These are phyloP conservation scores for Xerocomus potaroensis DNA, from an alignment of 768 basidiomycete genomes.

Conservation along the genomic window DNA sequence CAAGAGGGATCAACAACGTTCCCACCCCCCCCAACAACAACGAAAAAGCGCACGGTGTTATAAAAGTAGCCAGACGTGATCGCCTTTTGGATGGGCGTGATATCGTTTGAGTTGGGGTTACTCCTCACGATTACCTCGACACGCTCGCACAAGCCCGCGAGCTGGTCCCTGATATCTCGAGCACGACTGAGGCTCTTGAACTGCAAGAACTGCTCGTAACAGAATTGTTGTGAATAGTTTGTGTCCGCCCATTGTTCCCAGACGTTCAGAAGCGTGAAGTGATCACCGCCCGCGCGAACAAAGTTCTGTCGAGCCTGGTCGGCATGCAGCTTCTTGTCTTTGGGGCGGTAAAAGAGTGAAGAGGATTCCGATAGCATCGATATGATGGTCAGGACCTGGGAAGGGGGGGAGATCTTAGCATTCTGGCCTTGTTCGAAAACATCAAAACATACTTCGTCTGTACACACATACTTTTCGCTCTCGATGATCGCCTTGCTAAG, in stretches of 20 bases:
- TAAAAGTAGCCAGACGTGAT: conserved; percentile 95
- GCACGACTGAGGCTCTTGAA: conserved; percentile 93
- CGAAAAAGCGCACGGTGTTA: conserved; percentile 68
- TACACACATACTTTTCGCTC: conserved; percentile 90
- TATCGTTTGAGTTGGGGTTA: conserved; percentile 91
- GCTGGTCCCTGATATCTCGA: conserved; percentile 93
- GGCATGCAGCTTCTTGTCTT: conserved; percentile 96
- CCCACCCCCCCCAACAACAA: not conserved
- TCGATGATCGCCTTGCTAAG: conserved; percentile 94
- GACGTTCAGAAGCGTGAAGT: conserved; percentile 95
- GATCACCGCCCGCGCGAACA: conserved; percentile 91
- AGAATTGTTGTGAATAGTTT: conserved; percentile 95
- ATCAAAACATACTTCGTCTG: conserved; percentile 70
- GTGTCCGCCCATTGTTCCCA: conserved; percentile 99
- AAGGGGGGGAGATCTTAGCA: not conserved
- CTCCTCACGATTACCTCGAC: conserved; percentile 88
- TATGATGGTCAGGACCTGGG: conserved; percentile 92
- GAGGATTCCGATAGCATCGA: conserved; percentile 95
- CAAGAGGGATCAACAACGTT: not conserved
- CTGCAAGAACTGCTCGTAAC: conserved; percentile 93
- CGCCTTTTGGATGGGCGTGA: conserved; percentile 91
- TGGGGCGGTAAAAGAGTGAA: conserved; percentile 94
- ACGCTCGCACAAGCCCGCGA: conserved; percentile 92
- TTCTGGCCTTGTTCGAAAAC: not conserved
- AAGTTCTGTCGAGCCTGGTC: conserved; percentile 98